Evolutionary conservation across 768 basidiomycete genomes (phyloP).

Genomic region (Arthromyces matolae): DNA sequence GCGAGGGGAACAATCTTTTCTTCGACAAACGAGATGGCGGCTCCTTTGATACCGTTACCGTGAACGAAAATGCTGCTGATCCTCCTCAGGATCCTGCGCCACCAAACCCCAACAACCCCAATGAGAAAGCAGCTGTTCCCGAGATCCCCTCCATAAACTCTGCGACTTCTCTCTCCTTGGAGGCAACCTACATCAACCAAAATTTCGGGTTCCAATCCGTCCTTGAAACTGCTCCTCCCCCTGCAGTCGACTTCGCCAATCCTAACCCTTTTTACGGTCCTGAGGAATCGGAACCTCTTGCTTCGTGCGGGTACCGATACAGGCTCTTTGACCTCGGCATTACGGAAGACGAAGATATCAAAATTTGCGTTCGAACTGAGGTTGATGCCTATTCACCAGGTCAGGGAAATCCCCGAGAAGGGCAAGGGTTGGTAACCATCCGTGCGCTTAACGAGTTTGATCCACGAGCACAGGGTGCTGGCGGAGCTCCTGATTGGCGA

Average conservation of each 20-base stretch:
- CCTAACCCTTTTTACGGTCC: slow-evolving; percentile 95
- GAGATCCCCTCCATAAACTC: slow-evolving; percentile 89
- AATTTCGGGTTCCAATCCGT: slow-evolving; percentile 98
- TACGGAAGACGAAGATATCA: slow-evolving; percentile 86
- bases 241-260: slow-evolving; percentile 70
- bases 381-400: slow-evolving; percentile 81
- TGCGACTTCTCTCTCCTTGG: slow-evolving; percentile 88
- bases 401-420: slow-evolving; percentile 59
- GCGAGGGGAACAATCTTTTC: slow-evolving; percentile 90
- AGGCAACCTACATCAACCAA: slow-evolving; percentile 98
- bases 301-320: slow-evolving; percentile 95
- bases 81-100: slow-evolving; percentile 83
- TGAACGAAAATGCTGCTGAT: slow-evolving; percentile 97
- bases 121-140: slow-evolving; percentile 55
- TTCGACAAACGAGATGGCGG: slow-evolving; percentile 98
- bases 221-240: slow-evolving; percentile 59
- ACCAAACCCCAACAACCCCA: slow-evolving; percentile 72
- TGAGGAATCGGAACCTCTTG: slow-evolving; percentile 92
- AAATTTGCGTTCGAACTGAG: slow-evolving; percentile 91
- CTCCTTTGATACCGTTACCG: slow-evolving; percentile 94
- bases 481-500: slow-evolving; percentile 98
- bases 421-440: slow-evolving; percentile 82
- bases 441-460: slow-evolving; percentile 98
- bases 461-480: slow-evolving; percentile 81
- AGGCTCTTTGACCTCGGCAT: slow-evolving; percentile 91